A percentile compares a stretch with the other conserved stretches of the same genome.
phyloP scores from a whole-genome alignment of 176 grass and related monocot genomes.

The Phyllostachys edulis region DNA sequence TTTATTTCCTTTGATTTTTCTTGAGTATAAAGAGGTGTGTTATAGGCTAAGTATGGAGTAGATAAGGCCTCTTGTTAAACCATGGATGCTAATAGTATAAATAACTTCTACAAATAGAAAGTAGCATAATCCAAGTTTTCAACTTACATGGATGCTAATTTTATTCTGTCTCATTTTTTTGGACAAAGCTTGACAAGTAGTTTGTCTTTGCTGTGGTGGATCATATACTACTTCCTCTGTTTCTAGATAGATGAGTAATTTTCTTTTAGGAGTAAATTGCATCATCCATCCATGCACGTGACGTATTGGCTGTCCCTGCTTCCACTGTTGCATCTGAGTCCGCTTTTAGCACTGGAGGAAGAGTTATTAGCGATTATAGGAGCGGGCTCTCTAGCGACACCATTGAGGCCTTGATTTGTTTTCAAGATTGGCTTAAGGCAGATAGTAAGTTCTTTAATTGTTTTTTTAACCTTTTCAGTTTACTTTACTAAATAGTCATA shows the following conservation, averaged over 20 bases:
- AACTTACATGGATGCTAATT: not conserved
- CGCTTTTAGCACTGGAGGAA: too few species aligned
- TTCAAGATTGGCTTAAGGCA: too few species aligned
- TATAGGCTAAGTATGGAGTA: not conserved
- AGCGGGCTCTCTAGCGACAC: too few species aligned
- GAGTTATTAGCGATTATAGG: too few species aligned
- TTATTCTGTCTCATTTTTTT: not conserved
- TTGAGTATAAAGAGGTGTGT: not conserved
- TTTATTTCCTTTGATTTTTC: not conserved
- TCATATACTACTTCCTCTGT: not conserved
- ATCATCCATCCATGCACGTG: not conserved
- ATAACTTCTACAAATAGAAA: not conserved
- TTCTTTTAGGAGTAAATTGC: not conserved
- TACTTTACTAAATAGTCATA: too few species aligned
- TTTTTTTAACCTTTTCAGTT: too few species aligned
- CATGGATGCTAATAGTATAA: not conserved
- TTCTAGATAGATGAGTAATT: not conserved
- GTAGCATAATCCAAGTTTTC: not conserved
- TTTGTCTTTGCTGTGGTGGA: constrained; percentile 11
- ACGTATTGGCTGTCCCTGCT: too few species aligned
- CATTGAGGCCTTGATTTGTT: too few species aligned
- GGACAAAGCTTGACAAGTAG: not conserved
- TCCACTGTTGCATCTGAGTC: too few species aligned
- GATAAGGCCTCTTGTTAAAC: not conserved
- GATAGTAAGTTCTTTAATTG: too few species aligned